Percentiles rank a stretch among this genome's conserved stretches.
Conservation (phyloP, 1,284 basidiomycete species). For the Cryptococcus maquisensis region DNA sequence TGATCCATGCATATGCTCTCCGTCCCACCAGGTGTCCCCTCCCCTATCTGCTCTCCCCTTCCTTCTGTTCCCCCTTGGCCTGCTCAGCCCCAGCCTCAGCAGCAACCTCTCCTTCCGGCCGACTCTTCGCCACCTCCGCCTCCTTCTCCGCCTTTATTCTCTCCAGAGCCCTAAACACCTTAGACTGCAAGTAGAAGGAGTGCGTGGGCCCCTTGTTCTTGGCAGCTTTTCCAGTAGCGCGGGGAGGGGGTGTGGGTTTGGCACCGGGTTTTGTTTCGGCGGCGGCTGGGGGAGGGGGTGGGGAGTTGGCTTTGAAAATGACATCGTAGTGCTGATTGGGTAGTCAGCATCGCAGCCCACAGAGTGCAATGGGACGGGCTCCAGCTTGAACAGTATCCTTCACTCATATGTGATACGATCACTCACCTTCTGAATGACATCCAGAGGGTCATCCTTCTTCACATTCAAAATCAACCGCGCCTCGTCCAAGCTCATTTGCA, state of each 20-base stretch:
- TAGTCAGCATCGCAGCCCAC: not conserved
- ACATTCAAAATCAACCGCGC: conserved; percentile 89
- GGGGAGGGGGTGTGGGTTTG: conserved; percentile 16
- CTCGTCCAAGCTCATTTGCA: conserved; percentile 94
- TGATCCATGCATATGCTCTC: too few relatives aligned
- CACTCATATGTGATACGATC: not conserved
- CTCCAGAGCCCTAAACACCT: conserved; percentile 89
- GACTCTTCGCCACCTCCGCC: conserved; percentile 13
- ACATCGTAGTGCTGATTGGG: conserved; percentile 76
- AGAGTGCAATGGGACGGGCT: not conserved
- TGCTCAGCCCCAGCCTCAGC: too few relatives aligned
- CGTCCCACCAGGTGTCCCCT: too few relatives aligned
- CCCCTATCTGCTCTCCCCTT: too few relatives aligned
- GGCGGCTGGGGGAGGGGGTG: conserved; percentile 39
- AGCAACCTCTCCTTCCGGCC: too few relatives aligned
- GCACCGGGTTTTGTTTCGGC: conserved; percentile 52
- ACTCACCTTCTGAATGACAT: conserved; percentile 68
- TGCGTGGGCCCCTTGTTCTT: conserved; percentile 46
- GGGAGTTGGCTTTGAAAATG: conserved; percentile 82
- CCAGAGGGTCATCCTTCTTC: conserved; percentile 68
- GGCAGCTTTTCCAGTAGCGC: conserved; percentile 29
- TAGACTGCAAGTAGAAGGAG: conserved; percentile 93
- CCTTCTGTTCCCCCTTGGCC: too few relatives aligned
- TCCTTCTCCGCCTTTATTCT: conserved; percentile 59
- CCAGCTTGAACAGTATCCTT: not conserved